Conservation (phyloP, 1,139 yeast genomes). For the Entelexis sorbosivorans region DNA sequence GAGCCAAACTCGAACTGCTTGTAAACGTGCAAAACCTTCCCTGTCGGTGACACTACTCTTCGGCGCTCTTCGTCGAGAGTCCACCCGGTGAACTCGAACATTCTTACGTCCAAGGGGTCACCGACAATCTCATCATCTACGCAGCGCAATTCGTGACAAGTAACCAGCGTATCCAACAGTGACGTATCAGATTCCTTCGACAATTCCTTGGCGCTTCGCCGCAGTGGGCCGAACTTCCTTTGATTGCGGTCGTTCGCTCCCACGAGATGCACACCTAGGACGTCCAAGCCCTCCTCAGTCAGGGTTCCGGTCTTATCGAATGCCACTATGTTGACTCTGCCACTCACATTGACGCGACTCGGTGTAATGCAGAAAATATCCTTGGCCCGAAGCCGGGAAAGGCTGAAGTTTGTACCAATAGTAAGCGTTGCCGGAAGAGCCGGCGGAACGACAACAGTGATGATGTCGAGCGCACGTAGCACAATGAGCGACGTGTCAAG, state of each 20-base stretch:
- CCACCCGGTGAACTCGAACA: slow-evolving; percentile 87
- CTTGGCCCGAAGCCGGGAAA: slow-evolving; percentile 56
- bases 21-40: slow-evolving; percentile 43
- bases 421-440: slow-evolving; percentile 96
- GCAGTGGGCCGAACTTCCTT: slow-evolving; percentile 39
- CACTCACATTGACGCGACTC: slow-evolving; percentile 85
- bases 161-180: slow-evolving; percentile 42
- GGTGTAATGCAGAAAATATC: slow-evolving; percentile 86
- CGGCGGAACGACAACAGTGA: slow-evolving; percentile 96
- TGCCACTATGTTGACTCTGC: slow-evolving; percentile 78
- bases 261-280: slow-evolving; percentile 70
- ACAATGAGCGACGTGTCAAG: slow-evolving; percentile 59
- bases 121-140: slow-evolving; percentile 78
- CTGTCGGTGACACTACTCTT: slow-evolving; percentile 23
- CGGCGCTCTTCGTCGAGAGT: slow-evolving; percentile 48
- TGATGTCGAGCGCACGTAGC: slow-evolving; percentile 80
- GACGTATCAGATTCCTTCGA: slow-evolving; percentile 6
- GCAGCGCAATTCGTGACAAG: slow-evolving; percentile 76
- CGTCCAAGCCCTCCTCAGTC: slow-evolving; percentile 93
- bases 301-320: slow-evolving; percentile 96
- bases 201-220: slow-evolving; percentile 30
- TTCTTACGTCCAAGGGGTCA: slow-evolving; percentile 83
- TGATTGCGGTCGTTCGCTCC: not conserved
- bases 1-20: slow-evolving; percentile 80
- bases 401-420: slow-evolving; percentile 88